Evolutionary conservation across 2,329 filamentous ascomycete species (phyloP), one percentile per base, ranked within the genome.

Genomic region (Aspergillus quadricinctus): DNA sequence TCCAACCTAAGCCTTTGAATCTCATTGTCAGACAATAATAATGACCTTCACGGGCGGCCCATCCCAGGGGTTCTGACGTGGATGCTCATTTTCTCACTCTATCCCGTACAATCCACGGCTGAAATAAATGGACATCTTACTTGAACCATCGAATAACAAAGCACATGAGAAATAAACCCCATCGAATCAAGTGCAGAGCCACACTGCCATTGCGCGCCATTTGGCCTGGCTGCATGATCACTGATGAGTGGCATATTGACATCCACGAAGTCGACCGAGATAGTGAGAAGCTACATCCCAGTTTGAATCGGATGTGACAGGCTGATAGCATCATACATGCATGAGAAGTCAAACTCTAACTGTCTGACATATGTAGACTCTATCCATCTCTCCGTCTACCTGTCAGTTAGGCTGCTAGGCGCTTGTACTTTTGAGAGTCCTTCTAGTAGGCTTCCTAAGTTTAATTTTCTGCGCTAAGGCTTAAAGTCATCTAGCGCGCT

Each of bases 221-320:
- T 48, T 41, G 51, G 50, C 48, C 48, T 50, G 51, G 27, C 51
- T 48, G 45, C 54, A 53, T 49, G 27, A 7, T 21, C 45, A 48
- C 28, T 29, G 49, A 4, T 21, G 45, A 48, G 48, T 29, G 49
- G 41, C 28, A 14, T 21, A 37, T 35, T 21, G 46, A 40, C 25
- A 48, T 55, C 29, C 29, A 55, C 10, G 5, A 23, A 45, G 31
- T 43, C 41, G 3, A 14, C 23, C 2, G 29, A 48, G 21, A 28
- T 23, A 48, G n/a, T 23, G 43, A 46, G 23, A 19, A 11, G 40
- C 27, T 49, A 46, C 21, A 21, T 46, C 21, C 23, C 10, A 14
- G 6, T 27, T 23, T 6, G 19, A 14, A 17, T 23, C 21, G 10
- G 23, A 46, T 46, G 43, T 27, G 43, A 46, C 11, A 46, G 31